Evolutionary conservation across 805 yeast genomes (phyloP).

Genomic region (Saturnispora silvae): DNA sequence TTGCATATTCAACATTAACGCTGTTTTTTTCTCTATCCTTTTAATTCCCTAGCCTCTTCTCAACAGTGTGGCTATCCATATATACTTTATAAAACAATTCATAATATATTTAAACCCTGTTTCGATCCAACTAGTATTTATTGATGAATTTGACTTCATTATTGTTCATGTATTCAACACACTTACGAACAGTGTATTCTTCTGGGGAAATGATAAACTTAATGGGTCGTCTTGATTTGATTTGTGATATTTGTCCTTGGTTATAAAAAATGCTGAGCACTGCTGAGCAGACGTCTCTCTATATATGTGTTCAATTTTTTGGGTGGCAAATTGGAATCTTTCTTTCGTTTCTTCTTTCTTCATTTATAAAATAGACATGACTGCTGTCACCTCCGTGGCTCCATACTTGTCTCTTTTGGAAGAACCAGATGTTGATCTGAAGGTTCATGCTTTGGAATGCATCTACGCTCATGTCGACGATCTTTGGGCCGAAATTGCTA

Average conservation of each 20-base stretch:
- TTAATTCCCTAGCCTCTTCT: no score
- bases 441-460: slow-evolving; percentile 74
- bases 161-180: slow-evolving; percentile 16
- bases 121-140: slow-evolving; percentile 1
- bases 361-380: neutral
- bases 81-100: neutral
- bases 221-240: slow-evolving; percentile 42
- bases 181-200: slow-evolving; percentile 17
- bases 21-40: neutral
- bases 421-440: slow-evolving; percentile 70
- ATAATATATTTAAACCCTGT: slow-evolving; percentile 1
- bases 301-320: no score
- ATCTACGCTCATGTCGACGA: slow-evolving; percentile 78
- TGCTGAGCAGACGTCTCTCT: no score
- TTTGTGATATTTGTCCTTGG: slow-evolving; percentile 41
- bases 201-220: slow-evolving; percentile 32
- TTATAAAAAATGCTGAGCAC: slow-evolving; percentile 33
- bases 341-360: neutral
- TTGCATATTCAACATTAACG: neutral
- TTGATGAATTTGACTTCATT: neutral
- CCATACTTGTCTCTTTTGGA: slow-evolving; percentile 82
- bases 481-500: slow-evolving; percentile 96
- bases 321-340: slow-evolving; percentile 1
- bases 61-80: no score
- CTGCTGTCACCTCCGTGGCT: slow-evolving; percentile 61